Percentiles rank a stretch among this genome's conserved stretches.
Evolutionary conservation across 805 yeast genomes (phyloP).

Genomic region (Candida sithepensis): DNA sequence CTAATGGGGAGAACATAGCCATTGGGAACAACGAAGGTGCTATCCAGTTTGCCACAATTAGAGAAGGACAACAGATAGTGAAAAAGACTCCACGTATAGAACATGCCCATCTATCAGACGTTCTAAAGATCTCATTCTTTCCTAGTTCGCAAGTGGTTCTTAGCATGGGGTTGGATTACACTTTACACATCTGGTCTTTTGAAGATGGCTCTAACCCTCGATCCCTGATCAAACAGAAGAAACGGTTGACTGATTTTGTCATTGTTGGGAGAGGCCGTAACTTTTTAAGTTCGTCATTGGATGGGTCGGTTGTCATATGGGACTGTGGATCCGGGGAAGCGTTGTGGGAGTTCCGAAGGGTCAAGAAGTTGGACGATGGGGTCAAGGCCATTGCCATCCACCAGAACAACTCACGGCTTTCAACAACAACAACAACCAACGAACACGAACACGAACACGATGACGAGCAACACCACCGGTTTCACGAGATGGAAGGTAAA

Average conservation of each 20-base stretch:
- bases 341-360: slow-evolving; percentile 39
- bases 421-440: no score
- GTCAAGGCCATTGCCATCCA: slow-evolving; percentile 26
- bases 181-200: slow-evolving; percentile 59
- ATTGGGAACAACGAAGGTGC: slow-evolving; percentile 17
- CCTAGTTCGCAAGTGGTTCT: slow-evolving; percentile 63
- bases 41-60: slow-evolving; percentile 9
- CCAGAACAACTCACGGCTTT: no score
- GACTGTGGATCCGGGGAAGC: slow-evolving; percentile 58
- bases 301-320: slow-evolving; percentile 62
- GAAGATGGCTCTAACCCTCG: slow-evolving; percentile 46
- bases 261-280: slow-evolving; percentile 67
- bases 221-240: slow-evolving; percentile 47
- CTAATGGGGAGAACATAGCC: slow-evolving; percentile 9
- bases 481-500: slow-evolving; percentile 48
- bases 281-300: slow-evolving; percentile 50
- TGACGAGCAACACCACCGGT: slow-evolving; percentile 36
- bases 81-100: not conserved
- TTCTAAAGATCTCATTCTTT: slow-evolving; percentile 45
- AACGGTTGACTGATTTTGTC: slow-evolving; percentile 43
- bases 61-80: not conserved
- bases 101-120: slow-evolving; percentile 50
- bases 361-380: slow-evolving; percentile 33
- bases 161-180: slow-evolving; percentile 56
- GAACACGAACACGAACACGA: slow-evolving; percentile 8